Percentiles rank a stretch among this genome's conserved stretches.
These are phyloP conservation scores for Pseudogymnoascus sp. DNA, from an alignment of 2,329 filamentous ascomycete species.

Conservation along the genomic window DNA sequence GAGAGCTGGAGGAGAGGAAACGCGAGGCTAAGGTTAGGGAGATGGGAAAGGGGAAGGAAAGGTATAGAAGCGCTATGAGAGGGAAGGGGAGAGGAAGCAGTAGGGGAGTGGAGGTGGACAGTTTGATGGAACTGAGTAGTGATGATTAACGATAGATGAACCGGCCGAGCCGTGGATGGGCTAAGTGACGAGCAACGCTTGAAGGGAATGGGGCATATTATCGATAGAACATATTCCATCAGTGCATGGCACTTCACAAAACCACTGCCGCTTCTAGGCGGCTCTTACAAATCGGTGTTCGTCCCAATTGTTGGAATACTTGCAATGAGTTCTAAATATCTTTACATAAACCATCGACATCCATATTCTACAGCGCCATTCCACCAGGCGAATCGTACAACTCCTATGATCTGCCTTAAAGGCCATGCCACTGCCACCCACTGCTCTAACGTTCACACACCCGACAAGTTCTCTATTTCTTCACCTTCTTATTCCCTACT, in stretches of 20 bases:
- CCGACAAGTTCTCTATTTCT: background rate
- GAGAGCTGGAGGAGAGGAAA: slow-evolving; percentile 40
- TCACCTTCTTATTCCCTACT: slow-evolving; percentile 26
- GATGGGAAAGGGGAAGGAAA: slow-evolving; percentile 38
- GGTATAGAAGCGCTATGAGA: slow-evolving; percentile 29
- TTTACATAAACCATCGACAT: slow-evolving; percentile 3
- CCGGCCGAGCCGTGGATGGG: background rate
- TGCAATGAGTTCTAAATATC: slow-evolving; percentile 2
- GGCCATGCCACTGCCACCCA: background rate
- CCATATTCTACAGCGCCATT: slow-evolving; percentile 8
- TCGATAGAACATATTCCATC: background rate
- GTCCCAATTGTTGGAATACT: background rate
- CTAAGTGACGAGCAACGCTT: background rate
- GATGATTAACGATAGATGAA: slow-evolving; percentile 24
- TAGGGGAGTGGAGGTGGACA: slow-evolving; percentile 32
- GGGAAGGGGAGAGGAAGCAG: slow-evolving; percentile 17
- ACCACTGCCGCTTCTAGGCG: background rate
- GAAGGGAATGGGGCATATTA: background rate
- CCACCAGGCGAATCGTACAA: slow-evolving; percentile 4
- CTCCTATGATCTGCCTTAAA: background rate
- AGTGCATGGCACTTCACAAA: background rate
- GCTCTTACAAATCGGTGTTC: background rate
- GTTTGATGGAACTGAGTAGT: slow-evolving; percentile 49
- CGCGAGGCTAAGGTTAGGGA: slow-evolving; percentile 32
- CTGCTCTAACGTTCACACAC: background rate